phyloP scores from a whole-genome alignment of 2,329 filamentous ascomycete genomes.

The Alternaria infectoria region DNA sequence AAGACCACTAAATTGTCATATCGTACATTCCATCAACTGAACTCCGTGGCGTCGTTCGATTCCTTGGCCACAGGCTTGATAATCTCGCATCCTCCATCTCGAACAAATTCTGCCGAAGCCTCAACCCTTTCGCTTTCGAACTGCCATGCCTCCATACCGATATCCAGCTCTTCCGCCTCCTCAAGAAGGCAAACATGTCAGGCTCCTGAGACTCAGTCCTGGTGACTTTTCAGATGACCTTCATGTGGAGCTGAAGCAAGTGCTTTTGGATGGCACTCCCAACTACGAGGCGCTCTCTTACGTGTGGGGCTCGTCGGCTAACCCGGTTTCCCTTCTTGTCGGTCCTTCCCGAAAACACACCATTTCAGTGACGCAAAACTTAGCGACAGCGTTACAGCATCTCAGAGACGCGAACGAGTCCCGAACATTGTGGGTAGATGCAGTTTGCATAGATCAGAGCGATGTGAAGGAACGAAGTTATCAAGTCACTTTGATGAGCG shows the following conservation, averaged over 20 bases:
- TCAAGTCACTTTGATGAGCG: neutral
- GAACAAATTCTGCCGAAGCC: neutral
- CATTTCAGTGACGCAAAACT: neutral
- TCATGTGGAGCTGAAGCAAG: neutral
- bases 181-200: neutral
- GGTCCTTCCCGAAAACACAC: neutral
- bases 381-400: neutral
- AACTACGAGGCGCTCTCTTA: neutral
- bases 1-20: no score
- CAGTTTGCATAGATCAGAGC: neutral
- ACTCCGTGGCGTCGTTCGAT: no score
- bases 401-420: neutral
- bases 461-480: neutral
- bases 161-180: neutral
- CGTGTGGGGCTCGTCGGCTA: neutral
- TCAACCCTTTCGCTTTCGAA: fast-evolving
- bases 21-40: no score
- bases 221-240: neutral
- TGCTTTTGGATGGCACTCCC: neutral
- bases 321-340: neutral
- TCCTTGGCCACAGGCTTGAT: no score
- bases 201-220: neutral
- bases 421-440: neutral
- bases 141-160: neutral
- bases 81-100: neutral